Conservation (phyloP, 2,329 filamentous ascomycete genomes). For the Pseudomassariella vexata region DNA sequence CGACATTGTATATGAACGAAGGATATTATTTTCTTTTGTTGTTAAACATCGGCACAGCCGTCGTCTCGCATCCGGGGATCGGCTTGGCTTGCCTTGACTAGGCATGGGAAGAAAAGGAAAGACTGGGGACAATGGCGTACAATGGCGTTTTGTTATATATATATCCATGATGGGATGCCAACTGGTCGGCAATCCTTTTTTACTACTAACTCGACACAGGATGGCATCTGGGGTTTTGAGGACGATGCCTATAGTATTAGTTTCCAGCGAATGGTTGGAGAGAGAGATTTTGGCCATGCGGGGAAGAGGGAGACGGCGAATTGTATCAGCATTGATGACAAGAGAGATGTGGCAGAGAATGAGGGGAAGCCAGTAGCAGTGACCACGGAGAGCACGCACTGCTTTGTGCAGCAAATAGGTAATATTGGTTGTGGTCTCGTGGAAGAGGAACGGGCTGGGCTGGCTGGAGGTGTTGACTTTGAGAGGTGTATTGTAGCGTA, state of each 20-base stretch:
- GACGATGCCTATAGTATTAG: not conserved
- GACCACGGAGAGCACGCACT: too few relatives aligned
- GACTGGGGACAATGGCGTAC: conserved; percentile 1
- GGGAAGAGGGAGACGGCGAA: not conserved
- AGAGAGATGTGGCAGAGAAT: not conserved
- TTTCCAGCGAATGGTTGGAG: not conserved
- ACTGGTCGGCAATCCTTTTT: too few relatives aligned
- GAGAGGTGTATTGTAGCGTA: too few relatives aligned
- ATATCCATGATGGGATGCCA: too few relatives aligned
- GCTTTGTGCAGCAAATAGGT: too few relatives aligned
- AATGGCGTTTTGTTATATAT: conserved; percentile 2
- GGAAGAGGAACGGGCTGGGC: too few relatives aligned
- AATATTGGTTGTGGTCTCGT: too few relatives aligned
- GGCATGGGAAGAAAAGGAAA: not conserved
- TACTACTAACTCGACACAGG: conserved; percentile 4
- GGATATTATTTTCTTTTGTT: not conserved
- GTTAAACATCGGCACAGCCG: too few relatives aligned
- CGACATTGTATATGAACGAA: conserved; percentile 5
- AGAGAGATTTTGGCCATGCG: not conserved
- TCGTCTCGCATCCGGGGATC: too few relatives aligned
- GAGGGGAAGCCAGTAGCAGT: too few relatives aligned
- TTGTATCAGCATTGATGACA: not conserved
- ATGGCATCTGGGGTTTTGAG: conserved; percentile 3
- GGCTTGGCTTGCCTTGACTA: too few relatives aligned
- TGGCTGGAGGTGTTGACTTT: too few relatives aligned